phyloP scores from a whole-genome alignment of 805 yeast genomes.

The Teunomyces panamensis region DNA sequence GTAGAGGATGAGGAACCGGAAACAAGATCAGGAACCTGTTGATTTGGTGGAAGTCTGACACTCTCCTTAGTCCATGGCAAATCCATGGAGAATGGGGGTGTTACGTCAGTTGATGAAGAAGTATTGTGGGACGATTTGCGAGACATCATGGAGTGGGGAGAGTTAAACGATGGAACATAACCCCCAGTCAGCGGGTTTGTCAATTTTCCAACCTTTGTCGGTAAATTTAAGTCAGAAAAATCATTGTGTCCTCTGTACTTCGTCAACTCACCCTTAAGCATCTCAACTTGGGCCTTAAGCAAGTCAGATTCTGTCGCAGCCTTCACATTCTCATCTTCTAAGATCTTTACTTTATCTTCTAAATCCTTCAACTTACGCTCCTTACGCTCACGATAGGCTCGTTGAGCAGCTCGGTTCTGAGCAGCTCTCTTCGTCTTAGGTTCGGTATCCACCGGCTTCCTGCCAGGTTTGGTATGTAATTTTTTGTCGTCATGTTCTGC shows the following conservation, averaged over 20 bases:
- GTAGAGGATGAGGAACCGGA: conserved; percentile 32
- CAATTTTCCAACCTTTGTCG: conserved; percentile 29
- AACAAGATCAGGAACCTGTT: conserved; percentile 33
- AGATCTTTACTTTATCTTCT: conserved; percentile 68
- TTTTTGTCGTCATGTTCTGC: conserved; percentile 35
- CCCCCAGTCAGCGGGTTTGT: conserved; percentile 17
- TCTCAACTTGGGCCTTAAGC: conserved; percentile 70
- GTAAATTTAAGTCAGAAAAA: conserved; percentile 28
- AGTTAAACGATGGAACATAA: conserved; percentile 14
- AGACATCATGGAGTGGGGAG: neutral
- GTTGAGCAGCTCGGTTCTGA: conserved; percentile 97
- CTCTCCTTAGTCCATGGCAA: conserved; percentile 47
- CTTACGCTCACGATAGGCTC: conserved; percentile 94
- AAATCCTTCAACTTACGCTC: conserved; percentile 83
- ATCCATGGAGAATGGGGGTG: conserved; percentile 43
- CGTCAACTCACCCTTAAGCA: conserved; percentile 67
- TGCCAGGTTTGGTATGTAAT: conserved; percentile 61
- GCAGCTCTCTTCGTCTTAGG: conserved; percentile 91
- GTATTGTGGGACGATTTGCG: conserved; percentile 1
- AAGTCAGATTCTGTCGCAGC: conserved; percentile 71
- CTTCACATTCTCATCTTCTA: conserved; percentile 70
- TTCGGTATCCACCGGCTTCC: conserved; percentile 75
- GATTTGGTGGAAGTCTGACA: conserved; percentile 4
- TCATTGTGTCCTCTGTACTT: conserved; percentile 48
- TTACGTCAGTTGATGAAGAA: conserved; percentile 2